These are phyloP conservation scores for Cyberlindnera galapagoensis DNA, from an alignment of 805 yeast genomes.

Conservation along the genomic window DNA sequence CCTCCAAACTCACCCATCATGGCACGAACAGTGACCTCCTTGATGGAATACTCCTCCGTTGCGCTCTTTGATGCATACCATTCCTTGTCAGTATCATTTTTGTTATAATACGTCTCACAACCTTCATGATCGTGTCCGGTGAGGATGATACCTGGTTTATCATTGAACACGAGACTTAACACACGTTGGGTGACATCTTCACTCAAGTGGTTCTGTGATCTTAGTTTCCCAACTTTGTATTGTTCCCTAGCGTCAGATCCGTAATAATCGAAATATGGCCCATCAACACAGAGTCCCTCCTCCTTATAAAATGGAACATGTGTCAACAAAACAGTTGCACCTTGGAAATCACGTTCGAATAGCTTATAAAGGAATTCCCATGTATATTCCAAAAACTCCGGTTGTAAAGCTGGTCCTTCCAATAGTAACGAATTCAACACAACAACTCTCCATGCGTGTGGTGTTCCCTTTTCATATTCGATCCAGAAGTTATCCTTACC, in stretches of 20 bases:
- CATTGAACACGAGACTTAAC: constrained; percentile 62
- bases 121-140: constrained; percentile 98
- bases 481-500: constrained; percentile 85
- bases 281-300: constrained; percentile 82
- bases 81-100: constrained; percentile 29
- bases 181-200: constrained; percentile 60
- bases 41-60: constrained; percentile 32
- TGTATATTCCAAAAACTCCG: constrained; percentile 57
- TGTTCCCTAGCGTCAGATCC: constrained; percentile 50
- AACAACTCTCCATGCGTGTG: constrained; percentile 82
- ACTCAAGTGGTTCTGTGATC: constrained; percentile 83
- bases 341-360: constrained; percentile 49
- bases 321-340: constrained; percentile 76
- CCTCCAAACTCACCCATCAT: constrained; percentile 98
- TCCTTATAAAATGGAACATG: constrained; percentile 86
- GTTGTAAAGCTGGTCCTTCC: constrained; percentile 87
- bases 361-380: constrained; percentile 68
- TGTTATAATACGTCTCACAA: constrained; percentile 65
- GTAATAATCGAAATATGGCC: constrained; percentile 65
- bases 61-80: constrained; percentile 55
- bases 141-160: constrained; percentile 69
- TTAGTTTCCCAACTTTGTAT: constrained; percentile 60
- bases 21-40: constrained; percentile 81
- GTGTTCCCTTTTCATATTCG: constrained; percentile 55
- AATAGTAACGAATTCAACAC: constrained; percentile 75